These are phyloP conservation scores for Tetracentron sinense DNA, from an alignment of 164 flowering plant genomes.

Conservation along the genomic window DNA sequence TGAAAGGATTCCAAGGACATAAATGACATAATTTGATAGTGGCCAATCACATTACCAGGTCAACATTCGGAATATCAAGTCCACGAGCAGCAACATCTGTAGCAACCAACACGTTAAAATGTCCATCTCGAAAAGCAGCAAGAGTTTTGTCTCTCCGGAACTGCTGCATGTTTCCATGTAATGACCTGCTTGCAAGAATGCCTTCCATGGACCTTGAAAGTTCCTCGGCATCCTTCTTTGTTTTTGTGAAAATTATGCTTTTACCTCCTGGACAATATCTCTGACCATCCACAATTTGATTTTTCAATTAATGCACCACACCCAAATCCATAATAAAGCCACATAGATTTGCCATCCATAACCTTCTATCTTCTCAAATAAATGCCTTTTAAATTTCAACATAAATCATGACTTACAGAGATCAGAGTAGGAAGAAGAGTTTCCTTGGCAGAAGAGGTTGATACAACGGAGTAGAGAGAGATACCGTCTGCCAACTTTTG, in stretches of 20 bases:
- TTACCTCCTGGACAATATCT: slow-evolving; percentile 37
- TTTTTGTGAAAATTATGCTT: slow-evolving; percentile 38
- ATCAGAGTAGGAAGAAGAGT: slow-evolving; percentile 21
- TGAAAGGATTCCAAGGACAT: neutral
- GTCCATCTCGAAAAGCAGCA: slow-evolving; percentile 37
- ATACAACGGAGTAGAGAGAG: slow-evolving; percentile 25
- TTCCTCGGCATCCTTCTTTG: slow-evolving; percentile 39
- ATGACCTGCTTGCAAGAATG: slow-evolving; percentile 27
- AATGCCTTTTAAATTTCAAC: neutral
- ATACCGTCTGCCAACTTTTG: slow-evolving; percentile 35
- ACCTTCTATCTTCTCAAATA: too few relatives aligned
- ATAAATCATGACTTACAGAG: slow-evolving; percentile 18
- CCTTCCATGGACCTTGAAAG: slow-evolving; percentile 32
- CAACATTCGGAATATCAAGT: slow-evolving; percentile 47
- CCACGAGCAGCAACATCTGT: slow-evolving; percentile 52
- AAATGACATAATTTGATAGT: neutral
- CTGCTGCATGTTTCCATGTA: slow-evolving; percentile 43
- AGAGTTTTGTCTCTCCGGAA: slow-evolving; percentile 38
- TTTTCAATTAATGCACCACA: neutral
- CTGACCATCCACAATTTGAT: slow-evolving; percentile 14
- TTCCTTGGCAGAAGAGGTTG: slow-evolving; percentile 24
- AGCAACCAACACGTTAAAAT: slow-evolving; percentile 34
- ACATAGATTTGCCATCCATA: too few relatives aligned
- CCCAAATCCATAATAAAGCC: too few relatives aligned
- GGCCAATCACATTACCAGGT: slow-evolving; percentile 27